Evolutionary conservation across 371 early-diverging fungal species (phyloP).

Genomic region (Mortierella sp.): DNA sequence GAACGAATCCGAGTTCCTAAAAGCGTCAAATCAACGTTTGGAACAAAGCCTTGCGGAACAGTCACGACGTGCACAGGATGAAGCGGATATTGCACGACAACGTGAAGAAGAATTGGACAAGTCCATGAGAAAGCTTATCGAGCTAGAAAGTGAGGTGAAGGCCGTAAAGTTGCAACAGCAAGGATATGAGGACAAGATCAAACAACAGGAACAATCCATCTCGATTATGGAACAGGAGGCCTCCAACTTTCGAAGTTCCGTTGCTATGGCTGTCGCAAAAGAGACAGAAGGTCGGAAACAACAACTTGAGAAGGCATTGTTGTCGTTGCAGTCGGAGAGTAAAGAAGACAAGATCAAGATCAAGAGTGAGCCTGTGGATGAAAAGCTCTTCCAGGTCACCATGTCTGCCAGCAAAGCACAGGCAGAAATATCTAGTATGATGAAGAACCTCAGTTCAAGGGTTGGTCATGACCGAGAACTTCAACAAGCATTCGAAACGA

Average conservation of each 20-base stretch:
- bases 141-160: neutral
- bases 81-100: neutral
- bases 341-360: too few species aligned
- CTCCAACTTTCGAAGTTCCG: too few species aligned
- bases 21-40: neutral
- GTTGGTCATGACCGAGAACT: too few species aligned
- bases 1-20: conserved; percentile 29
- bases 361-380: too few species aligned
- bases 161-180: neutral
- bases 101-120: neutral
- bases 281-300: neutral
- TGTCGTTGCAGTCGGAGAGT: too few species aligned
- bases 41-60: conserved; percentile 13
- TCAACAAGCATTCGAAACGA: too few species aligned
- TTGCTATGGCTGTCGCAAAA: neutral
- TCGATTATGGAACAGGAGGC: too few species aligned
- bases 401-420: too few species aligned
- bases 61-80: conserved; percentile 3
- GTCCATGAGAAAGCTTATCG: neutral
- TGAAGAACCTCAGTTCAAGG: too few species aligned
- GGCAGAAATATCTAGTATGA: too few species aligned
- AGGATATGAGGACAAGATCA: conserved; percentile 1
- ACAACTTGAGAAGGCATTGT: neutral
- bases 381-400: too few species aligned
- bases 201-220: too few species aligned